Evolutionary conservation across 768 basidiomycete genomes (phyloP).

Genomic region (Agaricus subrufescens): DNA sequence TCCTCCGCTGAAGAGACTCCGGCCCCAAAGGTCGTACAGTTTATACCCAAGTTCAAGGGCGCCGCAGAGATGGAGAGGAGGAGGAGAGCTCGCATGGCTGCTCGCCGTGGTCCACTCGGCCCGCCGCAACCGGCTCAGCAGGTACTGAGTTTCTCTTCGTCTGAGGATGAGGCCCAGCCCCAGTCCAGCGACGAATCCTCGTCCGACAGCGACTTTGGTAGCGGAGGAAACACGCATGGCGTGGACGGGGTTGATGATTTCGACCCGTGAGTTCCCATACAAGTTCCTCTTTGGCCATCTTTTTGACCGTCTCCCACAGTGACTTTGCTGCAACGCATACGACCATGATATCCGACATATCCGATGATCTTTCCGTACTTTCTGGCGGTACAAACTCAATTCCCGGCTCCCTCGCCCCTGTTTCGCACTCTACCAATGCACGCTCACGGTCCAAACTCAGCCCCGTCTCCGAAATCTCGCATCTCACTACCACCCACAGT

Average conservation of each 20-base stretch:
- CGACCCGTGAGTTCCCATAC: constrained; percentile 56
- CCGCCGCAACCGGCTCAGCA: constrained; percentile 27
- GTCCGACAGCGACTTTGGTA: constrained; percentile 46
- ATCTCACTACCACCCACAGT: constrained; percentile 1
- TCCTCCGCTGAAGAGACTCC: constrained; percentile 38
- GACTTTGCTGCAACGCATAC: constrained; percentile 65
- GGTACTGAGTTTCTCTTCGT: constrained; percentile 42
- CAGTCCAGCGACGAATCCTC: constrained; percentile 44
- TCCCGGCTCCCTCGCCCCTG: constrained; percentile 49
- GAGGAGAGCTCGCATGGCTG: constrained; percentile 60
- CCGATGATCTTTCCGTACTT: constrained; percentile 56
- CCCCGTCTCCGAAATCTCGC: constrained; percentile 50
- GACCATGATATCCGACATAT: constrained; percentile 51
- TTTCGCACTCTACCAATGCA: constrained; percentile 38
- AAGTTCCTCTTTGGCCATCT: not conserved
- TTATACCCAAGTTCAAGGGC: constrained; percentile 76
- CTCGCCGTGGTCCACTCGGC: constrained; percentile 41
- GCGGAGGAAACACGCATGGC: constrained; percentile 35
- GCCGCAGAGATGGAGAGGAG: constrained; percentile 85
- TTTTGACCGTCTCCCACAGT: constrained; percentile 26
- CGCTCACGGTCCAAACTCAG: constrained; percentile 49
- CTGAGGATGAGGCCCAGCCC: constrained; percentile 45
- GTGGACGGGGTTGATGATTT: constrained; percentile 73
- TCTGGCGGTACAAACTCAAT: constrained; percentile 49
- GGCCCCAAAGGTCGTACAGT: constrained; percentile 49